These are phyloP conservation scores for Sextonia rubra DNA, from an alignment of 164 flowering plant species.

Conservation along the genomic window DNA sequence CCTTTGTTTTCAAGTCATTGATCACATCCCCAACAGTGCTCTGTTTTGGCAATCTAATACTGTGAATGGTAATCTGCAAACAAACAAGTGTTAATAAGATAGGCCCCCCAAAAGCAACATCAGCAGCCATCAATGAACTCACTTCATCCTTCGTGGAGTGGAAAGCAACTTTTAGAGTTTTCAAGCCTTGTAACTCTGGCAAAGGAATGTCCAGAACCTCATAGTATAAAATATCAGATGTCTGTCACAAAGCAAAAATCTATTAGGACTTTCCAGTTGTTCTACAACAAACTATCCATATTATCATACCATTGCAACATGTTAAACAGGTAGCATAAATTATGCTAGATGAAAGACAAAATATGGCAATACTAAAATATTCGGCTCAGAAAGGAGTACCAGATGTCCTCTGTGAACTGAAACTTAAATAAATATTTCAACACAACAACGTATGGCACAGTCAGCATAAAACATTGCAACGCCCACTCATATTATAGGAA, in stretches of 20 bases:
- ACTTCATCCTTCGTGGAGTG: constrained; percentile 87
- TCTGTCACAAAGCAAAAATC: constrained; percentile 34
- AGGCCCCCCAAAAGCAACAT: not conserved
- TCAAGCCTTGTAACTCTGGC: constrained; percentile 87
- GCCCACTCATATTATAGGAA: too few relatives aligned
- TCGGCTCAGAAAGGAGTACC: too few relatives aligned
- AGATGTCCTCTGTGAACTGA: too few relatives aligned
- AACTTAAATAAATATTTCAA: too few relatives aligned
- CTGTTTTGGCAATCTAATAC: constrained; percentile 83
- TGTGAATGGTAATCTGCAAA: constrained; percentile 72
- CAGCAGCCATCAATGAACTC: constrained; percentile 9
- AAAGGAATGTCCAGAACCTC: constrained; percentile 93
- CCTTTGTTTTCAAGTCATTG: constrained; percentile 78
- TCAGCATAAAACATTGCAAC: too few relatives aligned
- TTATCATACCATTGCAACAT: not conserved
- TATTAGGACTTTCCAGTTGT: not conserved
- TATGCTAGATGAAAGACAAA: too few relatives aligned
- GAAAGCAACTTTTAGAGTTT: constrained; percentile 86
- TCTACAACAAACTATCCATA: not conserved
- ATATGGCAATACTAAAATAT: too few relatives aligned
- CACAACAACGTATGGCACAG: too few relatives aligned
- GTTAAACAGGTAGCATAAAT: too few relatives aligned
- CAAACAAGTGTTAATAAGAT: not conserved
- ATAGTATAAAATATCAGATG: constrained; percentile 83
- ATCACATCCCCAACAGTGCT: constrained; percentile 91